Percentiles rank a stretch among this genome's conserved stretches.
Evolutionary conservation across 257 asterid genomes (phyloP).

Genomic region (Scutellaria minor): DNA sequence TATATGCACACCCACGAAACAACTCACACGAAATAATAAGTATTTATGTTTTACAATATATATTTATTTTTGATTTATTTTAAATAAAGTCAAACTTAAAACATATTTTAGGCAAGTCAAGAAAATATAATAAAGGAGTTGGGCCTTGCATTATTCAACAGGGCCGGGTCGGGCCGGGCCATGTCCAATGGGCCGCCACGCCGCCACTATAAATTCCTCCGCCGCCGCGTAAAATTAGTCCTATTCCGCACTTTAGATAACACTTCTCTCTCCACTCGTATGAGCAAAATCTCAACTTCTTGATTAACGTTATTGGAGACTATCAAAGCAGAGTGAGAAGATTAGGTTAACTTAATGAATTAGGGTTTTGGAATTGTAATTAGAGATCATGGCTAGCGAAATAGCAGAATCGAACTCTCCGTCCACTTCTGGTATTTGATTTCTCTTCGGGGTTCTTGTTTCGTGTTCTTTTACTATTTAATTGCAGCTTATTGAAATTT

Average conservation of each 20-base stretch:
- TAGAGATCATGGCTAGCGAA: slow-evolving; percentile 41
- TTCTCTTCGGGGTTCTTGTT: not conserved
- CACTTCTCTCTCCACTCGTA: not conserved
- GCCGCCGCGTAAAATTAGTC: not conserved
- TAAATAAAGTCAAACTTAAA: too few species aligned
- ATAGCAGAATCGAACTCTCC: slow-evolving; percentile 37
- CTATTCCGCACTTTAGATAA: too few species aligned
- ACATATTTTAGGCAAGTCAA: too few species aligned
- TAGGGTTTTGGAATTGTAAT: slow-evolving; percentile 22
- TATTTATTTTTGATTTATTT: too few species aligned
- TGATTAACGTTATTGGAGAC: not conserved
- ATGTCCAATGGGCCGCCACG: too few species aligned
- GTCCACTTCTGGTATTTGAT: slow-evolving; percentile 33
- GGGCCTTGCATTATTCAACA: too few species aligned
- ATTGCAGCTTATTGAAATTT: not conserved
- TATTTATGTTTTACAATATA: too few species aligned
- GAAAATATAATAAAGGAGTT: too few species aligned
- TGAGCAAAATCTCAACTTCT: not conserved
- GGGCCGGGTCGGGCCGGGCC: too few species aligned
- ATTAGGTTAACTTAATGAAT: not conserved
- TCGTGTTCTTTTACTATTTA: not conserved
- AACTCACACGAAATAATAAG: too few species aligned
- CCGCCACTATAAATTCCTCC: not conserved
- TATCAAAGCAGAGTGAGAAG: not conserved
- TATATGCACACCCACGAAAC: too few species aligned